Evolutionary conservation across 495 filamentous ascomycete species (phyloP), one percentile per base, ranked within the genome.

Genomic region (Aspergillus affinis): DNA sequence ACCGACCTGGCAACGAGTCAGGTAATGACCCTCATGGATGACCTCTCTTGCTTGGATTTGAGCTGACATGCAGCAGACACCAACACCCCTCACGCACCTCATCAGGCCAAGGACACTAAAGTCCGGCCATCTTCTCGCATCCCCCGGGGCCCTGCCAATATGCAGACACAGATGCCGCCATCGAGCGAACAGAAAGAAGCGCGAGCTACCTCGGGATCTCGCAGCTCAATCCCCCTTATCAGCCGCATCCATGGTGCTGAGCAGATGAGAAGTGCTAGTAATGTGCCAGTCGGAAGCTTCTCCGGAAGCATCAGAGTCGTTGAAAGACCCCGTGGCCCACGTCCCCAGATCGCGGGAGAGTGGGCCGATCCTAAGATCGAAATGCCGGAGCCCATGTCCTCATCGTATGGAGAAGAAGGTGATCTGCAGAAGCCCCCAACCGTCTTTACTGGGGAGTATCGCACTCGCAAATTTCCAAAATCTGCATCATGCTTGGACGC

Each of bases 361-460:
- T 30, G 46, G 27, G 29, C 44, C 20, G 9, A 20, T 12, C 5
- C 5, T 20, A 21, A n/a, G 12, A 6, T 21, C 30, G 47, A 48
- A 51, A 15, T 20, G 21, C 36, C 36, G 2, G 29, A 27, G 4
- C 3, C 17, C 6, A 50, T 49, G n/a, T 21, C 18, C 17, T 18
- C 13, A 50, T 19, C 47, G 19, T 51, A 55, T 48, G 58, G 55
- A 12, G 61, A 64, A 12, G 52, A 61, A 17, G 47, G 53, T 4
- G 20, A 41, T 10, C 10, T 48, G 21, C 9, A 63, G 46, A 58
- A 51, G 29, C 62, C 59, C 3, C 49, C 51, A 30, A 64, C 61
- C 47, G 56, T 65, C 20, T 68, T 63, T 41, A 68, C 65, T 10
- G 68, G 68, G 17, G 68, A 68, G 36, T 66, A 65, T 57, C 65